These are phyloP conservation scores for Aspergillus tubingensis DNA, from an alignment of 2,329 filamentous ascomycete genomes.

Conservation along the genomic window DNA sequence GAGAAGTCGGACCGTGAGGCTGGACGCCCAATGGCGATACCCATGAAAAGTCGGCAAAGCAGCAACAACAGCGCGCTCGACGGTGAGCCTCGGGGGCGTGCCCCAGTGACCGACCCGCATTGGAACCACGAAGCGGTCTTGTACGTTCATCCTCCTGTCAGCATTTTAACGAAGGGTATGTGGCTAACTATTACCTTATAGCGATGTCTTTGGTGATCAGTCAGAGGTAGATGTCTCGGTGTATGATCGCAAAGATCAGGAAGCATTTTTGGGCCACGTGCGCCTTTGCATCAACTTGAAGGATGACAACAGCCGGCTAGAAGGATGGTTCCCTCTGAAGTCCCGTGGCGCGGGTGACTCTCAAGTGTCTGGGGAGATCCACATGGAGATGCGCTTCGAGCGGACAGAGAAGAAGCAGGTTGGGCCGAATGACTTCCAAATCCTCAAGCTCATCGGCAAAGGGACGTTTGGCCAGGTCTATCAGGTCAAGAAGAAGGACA, in stretches of 20 bases:
- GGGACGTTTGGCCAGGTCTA: constrained; percentile 98
- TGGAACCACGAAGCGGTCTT: constrained; percentile 97
- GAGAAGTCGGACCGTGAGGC: constrained; percentile 74
- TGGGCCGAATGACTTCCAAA: constrained; percentile 93
- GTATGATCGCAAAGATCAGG: constrained; percentile 81
- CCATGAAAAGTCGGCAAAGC: constrained; percentile 94
- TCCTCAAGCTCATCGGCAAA: constrained; percentile 94
- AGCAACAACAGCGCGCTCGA: constrained; percentile 87
- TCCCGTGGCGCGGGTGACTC: constrained; percentile 78
- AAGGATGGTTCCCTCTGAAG: constrained; percentile 82
- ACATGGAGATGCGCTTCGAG: constrained; percentile 82
- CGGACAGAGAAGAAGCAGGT: constrained; percentile 86
- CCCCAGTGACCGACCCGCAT: constrained; percentile 76
- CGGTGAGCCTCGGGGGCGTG: constrained; percentile 59
- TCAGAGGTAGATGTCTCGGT: constrained; percentile 90
- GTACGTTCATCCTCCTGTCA: constrained; percentile 59
- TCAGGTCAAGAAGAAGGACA: constrained; percentile 96
- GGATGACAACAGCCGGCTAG: constrained; percentile 69
- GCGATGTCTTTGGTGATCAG: constrained; percentile 89
- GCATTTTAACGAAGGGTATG: background rate
- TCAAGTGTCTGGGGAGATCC: constrained; percentile 80
- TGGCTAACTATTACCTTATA: constrained; percentile 45
- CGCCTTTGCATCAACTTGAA: constrained; percentile 73
- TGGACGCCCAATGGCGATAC: constrained; percentile 86
- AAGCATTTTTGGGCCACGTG: constrained; percentile 90